These are phyloP conservation scores for Solanum piurae DNA, from an alignment of 257 asterid genomes.

Conservation along the genomic window DNA sequence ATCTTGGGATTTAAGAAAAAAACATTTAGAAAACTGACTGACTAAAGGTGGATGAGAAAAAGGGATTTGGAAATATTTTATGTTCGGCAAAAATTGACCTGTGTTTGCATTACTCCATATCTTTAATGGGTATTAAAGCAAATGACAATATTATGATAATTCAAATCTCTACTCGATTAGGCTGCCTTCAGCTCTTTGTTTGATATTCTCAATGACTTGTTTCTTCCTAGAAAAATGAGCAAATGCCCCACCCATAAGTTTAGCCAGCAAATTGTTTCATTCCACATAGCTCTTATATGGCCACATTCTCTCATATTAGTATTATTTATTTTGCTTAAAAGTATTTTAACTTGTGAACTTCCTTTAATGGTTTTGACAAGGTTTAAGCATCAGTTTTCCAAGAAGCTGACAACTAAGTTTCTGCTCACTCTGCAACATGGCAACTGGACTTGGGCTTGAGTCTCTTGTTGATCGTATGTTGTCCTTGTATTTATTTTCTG, in stretches of 20 bases:
- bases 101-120: neutral
- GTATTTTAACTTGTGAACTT: neutral
- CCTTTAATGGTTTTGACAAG: neutral
- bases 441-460: conserved; percentile 68
- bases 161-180: neutral
- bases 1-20: neutral
- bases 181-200: neutral
- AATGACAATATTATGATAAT: neutral
- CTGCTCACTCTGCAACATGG: conserved; percentile 26
- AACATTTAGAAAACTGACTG: neutral
- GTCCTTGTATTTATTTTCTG: neutral
- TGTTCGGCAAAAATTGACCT: neutral
- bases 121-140: neutral
- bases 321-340: neutral
- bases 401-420: neutral
- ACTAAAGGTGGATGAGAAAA: neutral
- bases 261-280: neutral
- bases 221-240: neutral
- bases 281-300: neutral
- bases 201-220: neutral
- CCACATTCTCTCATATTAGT: neutral
- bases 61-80: neutral
- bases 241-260: neutral
- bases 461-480: conserved; percentile 77
- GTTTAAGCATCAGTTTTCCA: neutral